A percentile compares a stretch with the other conserved stretches of the same genome.
These are phyloP conservation scores for Phytophthora constricta DNA, from an alignment of 352 stramenopile genomes.

Conservation along the genomic window DNA sequence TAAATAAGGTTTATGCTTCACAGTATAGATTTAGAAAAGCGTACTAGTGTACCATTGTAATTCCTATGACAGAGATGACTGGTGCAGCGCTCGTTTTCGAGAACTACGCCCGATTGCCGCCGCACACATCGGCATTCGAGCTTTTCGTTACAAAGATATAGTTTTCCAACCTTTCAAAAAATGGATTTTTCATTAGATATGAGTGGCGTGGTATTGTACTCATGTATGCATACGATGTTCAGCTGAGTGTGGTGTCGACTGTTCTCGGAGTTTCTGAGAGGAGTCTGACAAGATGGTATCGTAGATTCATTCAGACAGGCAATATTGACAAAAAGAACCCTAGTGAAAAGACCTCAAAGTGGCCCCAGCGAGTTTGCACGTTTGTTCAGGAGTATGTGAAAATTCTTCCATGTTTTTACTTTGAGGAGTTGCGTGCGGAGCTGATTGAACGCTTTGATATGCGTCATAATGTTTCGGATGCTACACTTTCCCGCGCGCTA, in stretches of 20 bases:
- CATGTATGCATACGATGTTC: not conserved
- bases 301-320: not conserved
- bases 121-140: not conserved
- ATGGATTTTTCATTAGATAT: not conserved
- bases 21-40: too few species aligned
- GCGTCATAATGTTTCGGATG: not conserved
- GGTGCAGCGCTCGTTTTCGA: too few species aligned
- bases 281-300: not conserved
- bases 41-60: too few species aligned
- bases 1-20: too few species aligned
- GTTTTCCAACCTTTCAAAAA: not conserved
- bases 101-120: not conserved
- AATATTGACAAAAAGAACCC: not conserved
- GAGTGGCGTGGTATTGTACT: not conserved
- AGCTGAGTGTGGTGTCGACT: not conserved
- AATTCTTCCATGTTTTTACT: conserved; percentile 21
- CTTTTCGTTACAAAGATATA: not conserved
- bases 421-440: conserved; percentile 10
- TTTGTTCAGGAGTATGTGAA: conserved; percentile 19
- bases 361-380: not conserved
- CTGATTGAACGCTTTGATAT: conserved; percentile 9
- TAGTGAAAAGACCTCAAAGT: not conserved
- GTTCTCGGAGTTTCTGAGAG: not conserved
- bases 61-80: too few species aligned
- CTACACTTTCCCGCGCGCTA: conserved; percentile 9